These are phyloP conservation scores for Ocimum tenuiflorum DNA, from an alignment of 257 asterid genomes.

Conservation along the genomic window DNA sequence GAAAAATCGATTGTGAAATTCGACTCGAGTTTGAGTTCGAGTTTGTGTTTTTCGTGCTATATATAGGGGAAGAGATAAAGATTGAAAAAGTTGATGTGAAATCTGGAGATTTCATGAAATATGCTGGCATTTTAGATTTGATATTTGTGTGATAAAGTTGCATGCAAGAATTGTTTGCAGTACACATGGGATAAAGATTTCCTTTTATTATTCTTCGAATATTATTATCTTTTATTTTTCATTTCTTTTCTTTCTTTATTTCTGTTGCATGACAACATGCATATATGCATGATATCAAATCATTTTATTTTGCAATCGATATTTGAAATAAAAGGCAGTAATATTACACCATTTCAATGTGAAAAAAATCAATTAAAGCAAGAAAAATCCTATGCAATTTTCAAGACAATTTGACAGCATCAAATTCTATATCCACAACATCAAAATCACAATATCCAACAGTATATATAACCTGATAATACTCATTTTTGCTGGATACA, in stretches of 20 bases:
- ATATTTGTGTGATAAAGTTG: constrained; percentile 13
- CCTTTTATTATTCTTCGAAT: constrained; percentile 30
- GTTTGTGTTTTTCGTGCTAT: background rate
- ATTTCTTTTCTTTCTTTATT: background rate
- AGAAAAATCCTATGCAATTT: too few relatives aligned
- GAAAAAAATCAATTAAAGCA: too few relatives aligned
- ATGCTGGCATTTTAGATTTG: constrained; percentile 5
- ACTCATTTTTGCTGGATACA: too few relatives aligned
- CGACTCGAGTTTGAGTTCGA: background rate
- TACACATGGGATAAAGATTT: constrained; percentile 1
- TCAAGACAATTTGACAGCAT: too few relatives aligned
- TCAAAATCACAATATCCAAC: too few relatives aligned
- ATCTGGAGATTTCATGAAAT: constrained; percentile 18
- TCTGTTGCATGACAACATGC: background rate
- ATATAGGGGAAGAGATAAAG: constrained; percentile 2
- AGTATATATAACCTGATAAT: too few relatives aligned
- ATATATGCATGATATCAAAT: too few relatives aligned
- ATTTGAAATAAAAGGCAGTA: too few relatives aligned
- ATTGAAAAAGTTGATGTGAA: background rate
- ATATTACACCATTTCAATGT: too few relatives aligned
- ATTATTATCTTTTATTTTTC: background rate
- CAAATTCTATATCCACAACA: too few relatives aligned
- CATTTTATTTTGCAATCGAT: too few relatives aligned
- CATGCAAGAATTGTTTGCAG: constrained; percentile 15
- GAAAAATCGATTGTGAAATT: background rate